phyloP scores from a whole-genome alignment of 139 green algal species.

The Chlorella sp. region DNA sequence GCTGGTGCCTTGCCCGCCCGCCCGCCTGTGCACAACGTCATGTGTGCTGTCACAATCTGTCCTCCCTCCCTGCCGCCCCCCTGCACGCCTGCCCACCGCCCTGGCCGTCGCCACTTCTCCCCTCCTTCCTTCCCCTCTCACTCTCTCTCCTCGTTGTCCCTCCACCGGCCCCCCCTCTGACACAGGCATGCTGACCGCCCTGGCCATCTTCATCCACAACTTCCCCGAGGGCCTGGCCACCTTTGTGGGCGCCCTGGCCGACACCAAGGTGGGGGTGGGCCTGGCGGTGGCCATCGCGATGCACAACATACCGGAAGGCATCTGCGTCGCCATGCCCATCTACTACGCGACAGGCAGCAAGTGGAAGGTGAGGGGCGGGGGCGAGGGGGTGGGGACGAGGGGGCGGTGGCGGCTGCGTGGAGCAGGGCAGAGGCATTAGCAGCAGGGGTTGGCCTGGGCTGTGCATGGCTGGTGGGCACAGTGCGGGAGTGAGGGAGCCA shows the following conservation, averaged over 20 bases:
- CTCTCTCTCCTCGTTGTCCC: not conserved
- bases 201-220: slow-evolving; percentile 76
- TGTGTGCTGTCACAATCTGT: not conserved
- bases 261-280: slow-evolving; percentile 35
- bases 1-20: not conserved
- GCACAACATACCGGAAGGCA: slow-evolving; percentile 38
- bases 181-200: slow-evolving; percentile 53
- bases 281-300: slow-evolving; percentile 7
- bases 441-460: too few species aligned
- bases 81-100: too few species aligned
- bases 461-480: too few species aligned
- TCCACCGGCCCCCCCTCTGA: not conserved
- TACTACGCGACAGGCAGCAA: slow-evolving; percentile 87
- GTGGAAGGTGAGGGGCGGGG: slow-evolving; percentile 50
- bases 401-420: too few species aligned
- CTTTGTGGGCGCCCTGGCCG: slow-evolving; percentile 67
- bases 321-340: slow-evolving; percentile 91
- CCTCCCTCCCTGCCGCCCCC: too few species aligned
- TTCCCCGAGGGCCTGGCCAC: slow-evolving; percentile 80
- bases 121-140: not conserved
- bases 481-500: too few species aligned
- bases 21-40: not conserved
- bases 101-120: not conserved
- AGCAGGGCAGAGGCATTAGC: too few species aligned
- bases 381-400: not conserved